Evolutionary conservation across 441 rosid genomes (phyloP).

Genomic region (Populus hybrid): DNA sequence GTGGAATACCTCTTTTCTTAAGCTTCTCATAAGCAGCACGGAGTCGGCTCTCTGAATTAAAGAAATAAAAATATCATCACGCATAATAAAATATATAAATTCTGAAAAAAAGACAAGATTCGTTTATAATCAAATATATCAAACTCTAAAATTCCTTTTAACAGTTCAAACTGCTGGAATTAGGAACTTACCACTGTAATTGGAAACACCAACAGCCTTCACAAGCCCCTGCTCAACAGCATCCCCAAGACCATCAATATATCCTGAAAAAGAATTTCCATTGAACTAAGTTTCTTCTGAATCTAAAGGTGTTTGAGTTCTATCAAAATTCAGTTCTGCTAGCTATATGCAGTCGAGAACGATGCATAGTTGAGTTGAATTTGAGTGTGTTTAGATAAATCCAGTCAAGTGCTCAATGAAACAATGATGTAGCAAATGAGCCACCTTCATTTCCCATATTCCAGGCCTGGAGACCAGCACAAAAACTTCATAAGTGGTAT

Average conservation of each 20-base stretch:
- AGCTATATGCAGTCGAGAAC: slow-evolving; percentile 5
- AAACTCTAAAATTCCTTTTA: neutral
- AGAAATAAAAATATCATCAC: neutral
- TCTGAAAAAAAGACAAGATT: neutral
- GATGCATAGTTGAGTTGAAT: neutral
- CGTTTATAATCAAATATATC: too few relatives aligned
- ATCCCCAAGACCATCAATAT: slow-evolving; percentile 96
- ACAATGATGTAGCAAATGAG: slow-evolving; percentile 17
- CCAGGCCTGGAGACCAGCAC: slow-evolving; percentile 78
- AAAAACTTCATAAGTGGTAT: slow-evolving; percentile 27
- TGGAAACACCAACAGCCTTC: slow-evolving; percentile 97
- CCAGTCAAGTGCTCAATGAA: slow-evolving; percentile 26
- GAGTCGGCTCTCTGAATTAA: slow-evolving; percentile 63
- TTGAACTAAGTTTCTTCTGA: slow-evolving; percentile 23
- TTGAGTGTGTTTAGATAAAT: neutral
- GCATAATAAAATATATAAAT: neutral
- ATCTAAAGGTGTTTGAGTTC: slow-evolving; percentile 14
- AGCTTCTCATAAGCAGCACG: slow-evolving; percentile 76
- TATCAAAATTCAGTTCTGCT: slow-evolving; percentile 7
- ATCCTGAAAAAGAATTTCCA: slow-evolving; percentile 56
- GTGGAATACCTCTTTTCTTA: slow-evolving; percentile 83
- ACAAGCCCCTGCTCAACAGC: slow-evolving; percentile 96
- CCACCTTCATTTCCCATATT: slow-evolving; percentile 95
- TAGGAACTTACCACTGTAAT: slow-evolving; percentile 62
- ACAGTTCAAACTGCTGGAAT: neutral